phyloP scores from a whole-genome alignment of 1,284 basidiomycete genomes.

The Quambalaria eucalypti region DNA sequence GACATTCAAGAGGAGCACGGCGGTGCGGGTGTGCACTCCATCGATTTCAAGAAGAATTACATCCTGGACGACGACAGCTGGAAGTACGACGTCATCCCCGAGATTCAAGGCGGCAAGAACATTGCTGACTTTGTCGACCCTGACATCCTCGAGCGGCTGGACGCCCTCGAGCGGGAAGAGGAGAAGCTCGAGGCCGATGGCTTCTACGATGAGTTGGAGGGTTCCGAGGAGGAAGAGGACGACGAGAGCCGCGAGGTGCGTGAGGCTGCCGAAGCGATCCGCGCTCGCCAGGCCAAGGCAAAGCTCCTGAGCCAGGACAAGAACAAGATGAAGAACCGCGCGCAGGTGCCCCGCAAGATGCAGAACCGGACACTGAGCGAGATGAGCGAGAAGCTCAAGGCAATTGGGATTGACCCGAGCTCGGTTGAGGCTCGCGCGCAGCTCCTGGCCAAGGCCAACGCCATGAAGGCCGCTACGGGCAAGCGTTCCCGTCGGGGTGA shows the following conservation, averaged over 20 bases:
- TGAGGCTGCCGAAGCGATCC: slow-evolving; percentile 62
- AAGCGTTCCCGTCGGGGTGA: slow-evolving; percentile 57
- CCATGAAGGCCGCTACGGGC: slow-evolving; percentile 55
- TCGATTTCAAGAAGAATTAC: slow-evolving; percentile 63
- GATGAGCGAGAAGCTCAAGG: slow-evolving; percentile 69
- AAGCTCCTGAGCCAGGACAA: slow-evolving; percentile 74
- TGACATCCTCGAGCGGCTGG: slow-evolving; percentile 93
- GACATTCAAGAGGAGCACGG: slow-evolving; percentile 45
- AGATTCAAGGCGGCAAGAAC: slow-evolving; percentile 97
- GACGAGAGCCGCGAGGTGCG: slow-evolving; percentile 78
- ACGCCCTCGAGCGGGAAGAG: slow-evolving; percentile 93
- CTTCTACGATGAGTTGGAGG: slow-evolving; percentile 76
- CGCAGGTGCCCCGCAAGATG: slow-evolving; percentile 67
- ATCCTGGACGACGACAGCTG: slow-evolving; percentile 80
- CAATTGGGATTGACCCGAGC: slow-evolving; percentile 79
- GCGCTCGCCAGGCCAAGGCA: slow-evolving; percentile 57
- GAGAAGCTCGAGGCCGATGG: slow-evolving; percentile 85
- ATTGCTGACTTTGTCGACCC: slow-evolving; percentile 97
- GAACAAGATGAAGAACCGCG: slow-evolving; percentile 76
- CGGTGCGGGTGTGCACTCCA: slow-evolving; percentile 44
- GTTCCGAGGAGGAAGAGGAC: slow-evolving; percentile 70
- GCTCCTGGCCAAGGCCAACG: slow-evolving; percentile 68
- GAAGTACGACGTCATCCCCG: slow-evolving; percentile 92
- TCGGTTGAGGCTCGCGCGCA: slow-evolving; percentile 78
- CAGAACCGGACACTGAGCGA: slow-evolving; percentile 77